A percentile compares a stretch with the other conserved stretches of the same genome.
phyloP scores from a whole-genome alignment of 108 stramenopile species.

The Aurantiochytrium sp. region DNA sequence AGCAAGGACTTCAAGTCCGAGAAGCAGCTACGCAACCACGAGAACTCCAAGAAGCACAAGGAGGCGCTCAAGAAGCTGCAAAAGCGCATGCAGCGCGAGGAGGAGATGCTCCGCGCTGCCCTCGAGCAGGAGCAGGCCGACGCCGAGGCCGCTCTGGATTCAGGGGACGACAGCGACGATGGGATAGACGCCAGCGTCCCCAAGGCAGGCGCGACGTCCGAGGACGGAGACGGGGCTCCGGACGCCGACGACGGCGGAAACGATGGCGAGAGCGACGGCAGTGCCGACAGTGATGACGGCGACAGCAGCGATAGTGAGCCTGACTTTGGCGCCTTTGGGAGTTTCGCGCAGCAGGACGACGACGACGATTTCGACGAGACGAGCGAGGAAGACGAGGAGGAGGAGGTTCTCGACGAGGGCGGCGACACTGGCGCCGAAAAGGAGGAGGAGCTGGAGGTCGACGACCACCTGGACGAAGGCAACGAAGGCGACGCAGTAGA shows the following conservation, averaged over 20 bases:
- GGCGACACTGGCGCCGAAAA: neutral
- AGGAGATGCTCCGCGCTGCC: neutral
- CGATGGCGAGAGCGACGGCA: neutral
- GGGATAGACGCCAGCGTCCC: too few species aligned
- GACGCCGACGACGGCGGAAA: neutral
- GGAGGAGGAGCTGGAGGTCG: neutral
- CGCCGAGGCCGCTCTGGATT: neutral
- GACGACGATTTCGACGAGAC: neutral
- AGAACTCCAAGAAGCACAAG: constrained; percentile 32
- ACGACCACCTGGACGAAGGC: neutral
- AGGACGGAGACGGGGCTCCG: neutral
- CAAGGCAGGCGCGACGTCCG: too few species aligned
- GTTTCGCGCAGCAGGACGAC: neutral
- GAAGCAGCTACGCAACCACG: constrained; percentile 35
- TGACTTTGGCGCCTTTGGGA: constrained; percentile 11
- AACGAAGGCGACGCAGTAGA: neutral
- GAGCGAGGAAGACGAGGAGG: neutral
- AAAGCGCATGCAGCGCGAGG: neutral
- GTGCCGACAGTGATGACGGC: neutral
- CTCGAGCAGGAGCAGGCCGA: neutral
- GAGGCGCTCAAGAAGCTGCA: constrained; percentile 32
- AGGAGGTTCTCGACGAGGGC: constrained; percentile 11
- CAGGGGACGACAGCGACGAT: too few species aligned
- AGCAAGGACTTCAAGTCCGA: constrained; percentile 36
- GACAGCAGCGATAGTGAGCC: neutral